phyloP scores from a whole-genome alignment of 2,329 filamentous ascomycete species.

The Epichloe amarillans region DNA sequence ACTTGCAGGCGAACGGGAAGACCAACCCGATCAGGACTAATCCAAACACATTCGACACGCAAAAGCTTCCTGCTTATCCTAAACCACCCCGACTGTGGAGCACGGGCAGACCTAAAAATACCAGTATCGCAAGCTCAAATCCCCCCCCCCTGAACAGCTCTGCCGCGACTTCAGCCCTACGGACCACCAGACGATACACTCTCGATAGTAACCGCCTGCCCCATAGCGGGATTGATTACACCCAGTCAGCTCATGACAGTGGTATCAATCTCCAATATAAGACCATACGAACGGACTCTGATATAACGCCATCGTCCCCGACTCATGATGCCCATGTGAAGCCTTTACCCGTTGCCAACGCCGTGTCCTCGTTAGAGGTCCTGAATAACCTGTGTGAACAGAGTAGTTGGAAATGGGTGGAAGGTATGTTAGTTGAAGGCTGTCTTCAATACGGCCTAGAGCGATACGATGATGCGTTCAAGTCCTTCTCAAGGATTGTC shows the following conservation, averaged over 20 bases:
- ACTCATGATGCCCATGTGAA: neutral
- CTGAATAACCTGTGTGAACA: constrained; percentile 65
- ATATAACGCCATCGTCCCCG: constrained; percentile 4
- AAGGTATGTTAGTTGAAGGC: constrained; percentile 82
- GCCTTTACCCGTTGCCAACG: constrained; percentile 34
- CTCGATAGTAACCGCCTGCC: constrained; percentile 1
- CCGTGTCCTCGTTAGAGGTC: constrained; percentile 55
- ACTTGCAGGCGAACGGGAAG: constrained; percentile 47
- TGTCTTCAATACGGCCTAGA: constrained; percentile 86
- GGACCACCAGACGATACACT: neutral
- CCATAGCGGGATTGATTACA: neutral
- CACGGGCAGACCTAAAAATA: constrained; percentile 4
- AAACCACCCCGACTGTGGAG: constrained; percentile 29
- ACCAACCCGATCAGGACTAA: constrained; percentile 25
- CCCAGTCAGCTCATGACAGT: neutral
- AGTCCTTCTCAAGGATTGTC: constrained; percentile 58
- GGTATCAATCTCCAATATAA: neutral
- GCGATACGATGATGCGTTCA: constrained; percentile 62
- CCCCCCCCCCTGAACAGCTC: neutral
- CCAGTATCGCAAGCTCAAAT: neutral
- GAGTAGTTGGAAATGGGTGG: constrained; percentile 76
- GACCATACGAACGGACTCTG: neutral
- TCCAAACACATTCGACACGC: constrained; percentile 23
- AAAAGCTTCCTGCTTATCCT: constrained; percentile 41
- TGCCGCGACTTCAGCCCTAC: neutral